Evolutionary conservation across 2,329 filamentous ascomycete species (phyloP).

Genomic region (Blumeria graminis): DNA sequence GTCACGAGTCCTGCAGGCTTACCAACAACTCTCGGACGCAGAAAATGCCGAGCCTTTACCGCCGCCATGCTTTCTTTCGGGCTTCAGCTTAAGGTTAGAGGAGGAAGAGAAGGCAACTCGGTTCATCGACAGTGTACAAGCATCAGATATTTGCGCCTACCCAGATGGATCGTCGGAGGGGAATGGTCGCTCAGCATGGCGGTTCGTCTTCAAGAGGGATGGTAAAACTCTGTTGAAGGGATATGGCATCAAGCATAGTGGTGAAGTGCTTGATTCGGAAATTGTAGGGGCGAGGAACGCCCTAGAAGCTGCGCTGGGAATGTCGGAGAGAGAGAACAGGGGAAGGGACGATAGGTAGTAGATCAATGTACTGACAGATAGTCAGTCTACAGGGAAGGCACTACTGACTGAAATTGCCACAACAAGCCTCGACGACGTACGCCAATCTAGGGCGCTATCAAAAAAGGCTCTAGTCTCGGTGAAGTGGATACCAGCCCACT

Average conservation of each 20-base stretch:
- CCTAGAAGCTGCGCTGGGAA: neutral
- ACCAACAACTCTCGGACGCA: too few relatives aligned
- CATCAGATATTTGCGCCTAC: too few relatives aligned
- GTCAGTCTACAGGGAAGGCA: neutral
- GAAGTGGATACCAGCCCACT: neutral
- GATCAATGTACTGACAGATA: neutral
- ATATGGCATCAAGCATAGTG: neutral
- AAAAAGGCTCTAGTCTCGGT: neutral
- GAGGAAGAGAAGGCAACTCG: too few relatives aligned
- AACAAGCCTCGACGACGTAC: neutral
- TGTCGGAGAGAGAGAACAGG: neutral
- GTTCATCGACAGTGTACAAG: too few relatives aligned
- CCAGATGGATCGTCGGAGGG: too few relatives aligned
- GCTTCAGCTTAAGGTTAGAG: too few relatives aligned
- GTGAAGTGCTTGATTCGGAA: neutral
- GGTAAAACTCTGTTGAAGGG: too few relatives aligned
- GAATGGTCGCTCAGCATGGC: too few relatives aligned
- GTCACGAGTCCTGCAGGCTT: too few relatives aligned
- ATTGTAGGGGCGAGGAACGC: neutral
- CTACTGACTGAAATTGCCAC: neutral
- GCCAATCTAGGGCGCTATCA: neutral
- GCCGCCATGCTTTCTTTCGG: too few relatives aligned
- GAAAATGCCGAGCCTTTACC: too few relatives aligned
- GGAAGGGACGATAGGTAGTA: neutral
- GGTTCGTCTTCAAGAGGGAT: too few relatives aligned